Evolutionary conservation across 441 rosid genomes (phyloP), one percentile per base, ranked within the genome.

Genomic region (Erysimum cheiri): DNA sequence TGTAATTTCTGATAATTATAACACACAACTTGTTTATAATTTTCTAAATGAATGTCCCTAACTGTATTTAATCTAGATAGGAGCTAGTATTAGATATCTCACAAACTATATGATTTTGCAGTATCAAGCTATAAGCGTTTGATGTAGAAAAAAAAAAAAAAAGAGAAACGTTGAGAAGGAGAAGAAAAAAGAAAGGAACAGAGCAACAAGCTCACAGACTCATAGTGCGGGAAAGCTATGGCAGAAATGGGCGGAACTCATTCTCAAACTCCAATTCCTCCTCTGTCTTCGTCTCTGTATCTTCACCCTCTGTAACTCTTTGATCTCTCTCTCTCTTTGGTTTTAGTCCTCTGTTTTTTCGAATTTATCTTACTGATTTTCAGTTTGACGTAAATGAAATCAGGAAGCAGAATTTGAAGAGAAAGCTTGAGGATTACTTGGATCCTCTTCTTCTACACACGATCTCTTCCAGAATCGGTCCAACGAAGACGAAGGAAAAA

Each of bases 391-490:
- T 40, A 28, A 28, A 37, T 60, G 15, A 63, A 64, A 47, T 24
- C 70, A 66, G 70, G 14, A 67, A 58, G 37, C 10, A 11, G 35
- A 40, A 39, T 12, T 46, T 35, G 52, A 70, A 70, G 68, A 70
- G 68, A 32, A 52, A 40, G 53, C 74, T 70, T 32, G 74, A 70
- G 43, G 74, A 70, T 50, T 70, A 50, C 67, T 70, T 70, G 43
- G 74, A 70, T 70, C 68, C 74, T 13, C 3, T 43, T 60, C 67
- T 70, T 29, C 46, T 70, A 14, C 67, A 26, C 7, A 32, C 50
- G 8, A 70, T 70, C 61, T 60, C 67, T 5, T 70, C 74, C n/a
- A 70, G 33, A 61, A 70, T 60, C 67, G 13, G 52, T 12, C 24
- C 0, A 48, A 2, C 28, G 41, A 41, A 60, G 67, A 49, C 35